Percentiles rank a stretch among this genome's conserved stretches.
phyloP scores from a whole-genome alignment of 495 filamentous ascomycete species.

The Hypoxylon subgilvum region DNA sequence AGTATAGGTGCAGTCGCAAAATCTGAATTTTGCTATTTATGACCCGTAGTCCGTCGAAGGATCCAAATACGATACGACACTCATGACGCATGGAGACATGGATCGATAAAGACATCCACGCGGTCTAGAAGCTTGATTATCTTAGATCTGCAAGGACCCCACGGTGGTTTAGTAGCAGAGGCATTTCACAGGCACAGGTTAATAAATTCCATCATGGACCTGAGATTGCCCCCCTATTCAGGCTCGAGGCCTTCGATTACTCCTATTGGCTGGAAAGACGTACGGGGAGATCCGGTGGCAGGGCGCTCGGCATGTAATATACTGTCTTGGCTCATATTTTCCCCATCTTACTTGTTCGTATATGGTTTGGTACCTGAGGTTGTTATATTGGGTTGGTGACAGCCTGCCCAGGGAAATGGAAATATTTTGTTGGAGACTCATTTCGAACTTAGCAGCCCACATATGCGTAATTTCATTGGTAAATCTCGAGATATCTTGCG shows the following conservation, averaged over 20 bases:
- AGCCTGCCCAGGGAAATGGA: too few relatives aligned
- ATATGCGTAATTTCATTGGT: too few relatives aligned
- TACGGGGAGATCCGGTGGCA: background rate
- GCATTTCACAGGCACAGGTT: background rate
- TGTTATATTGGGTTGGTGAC: too few relatives aligned
- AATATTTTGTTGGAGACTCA: too few relatives aligned
- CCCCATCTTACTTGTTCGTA: background rate
- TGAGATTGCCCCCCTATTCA: constrained; percentile 7
- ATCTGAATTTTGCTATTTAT: background rate
- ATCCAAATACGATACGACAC: background rate
- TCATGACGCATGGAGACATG: background rate
- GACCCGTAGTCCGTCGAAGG: background rate
- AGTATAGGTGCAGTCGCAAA: background rate
- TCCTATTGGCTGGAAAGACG: constrained; percentile 1
- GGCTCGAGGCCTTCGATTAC: constrained; percentile 4
- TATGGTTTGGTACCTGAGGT: too few relatives aligned
- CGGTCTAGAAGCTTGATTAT: background rate
- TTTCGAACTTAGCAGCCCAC: too few relatives aligned
- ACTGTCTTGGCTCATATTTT: background rate
- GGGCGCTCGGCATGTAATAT: background rate
- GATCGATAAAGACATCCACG: background rate
- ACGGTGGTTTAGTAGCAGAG: background rate
- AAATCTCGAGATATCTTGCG: too few relatives aligned
- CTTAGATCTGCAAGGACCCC: background rate
- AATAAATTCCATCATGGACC: background rate